Conservation (phyloP, 2,329 filamentous ascomycete species). For the Bipolaris oryzae region DNA sequence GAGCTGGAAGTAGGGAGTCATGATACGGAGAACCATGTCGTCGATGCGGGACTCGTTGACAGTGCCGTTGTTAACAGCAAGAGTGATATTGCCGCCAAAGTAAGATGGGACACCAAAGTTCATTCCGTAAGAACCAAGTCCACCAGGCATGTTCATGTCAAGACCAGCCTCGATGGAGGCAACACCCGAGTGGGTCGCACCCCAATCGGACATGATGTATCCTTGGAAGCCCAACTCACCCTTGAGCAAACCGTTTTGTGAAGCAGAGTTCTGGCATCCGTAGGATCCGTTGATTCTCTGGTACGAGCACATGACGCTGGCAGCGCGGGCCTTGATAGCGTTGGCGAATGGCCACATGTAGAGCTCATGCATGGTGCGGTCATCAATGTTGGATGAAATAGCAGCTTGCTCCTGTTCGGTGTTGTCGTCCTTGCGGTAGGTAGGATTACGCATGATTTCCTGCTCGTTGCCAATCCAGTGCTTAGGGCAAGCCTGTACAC, state of each 20-base stretch:
- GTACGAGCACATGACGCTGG: slow-evolving; percentile 66
- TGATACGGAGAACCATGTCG: slow-evolving; percentile 55
- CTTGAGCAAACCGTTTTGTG: slow-evolving; percentile 59
- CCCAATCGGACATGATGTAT: slow-evolving; percentile 53
- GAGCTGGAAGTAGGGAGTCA: slow-evolving; percentile 55
- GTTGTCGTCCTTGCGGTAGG: slow-evolving; percentile 61
- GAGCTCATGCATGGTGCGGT: slow-evolving; percentile 68
- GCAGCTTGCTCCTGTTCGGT: slow-evolving; percentile 55
- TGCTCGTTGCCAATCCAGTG: slow-evolving; percentile 68
- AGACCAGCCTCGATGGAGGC: slow-evolving; percentile 51
- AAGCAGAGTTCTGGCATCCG: slow-evolving; percentile 48
- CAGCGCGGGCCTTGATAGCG: slow-evolving; percentile 62
- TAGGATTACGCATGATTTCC: slow-evolving; percentile 54
- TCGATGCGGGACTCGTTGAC: slow-evolving; percentile 50
- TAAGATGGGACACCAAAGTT: slow-evolving; percentile 46
- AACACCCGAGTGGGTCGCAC: slow-evolving; percentile 56
- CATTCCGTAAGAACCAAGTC: slow-evolving; percentile 39
- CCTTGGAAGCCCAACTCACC: slow-evolving; percentile 59
- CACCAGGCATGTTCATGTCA: slow-evolving; percentile 55
- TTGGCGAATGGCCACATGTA: slow-evolving; percentile 73
- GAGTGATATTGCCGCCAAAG: slow-evolving; percentile 53
- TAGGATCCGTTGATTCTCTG: slow-evolving; percentile 47
- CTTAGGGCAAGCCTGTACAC: slow-evolving; percentile 54
- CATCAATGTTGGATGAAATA: slow-evolving; percentile 66
- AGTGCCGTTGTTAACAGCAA: slow-evolving; percentile 50